phyloP scores from a whole-genome alignment of 2,329 filamentous ascomycete genomes.

The Stachybotrys echinatus region DNA sequence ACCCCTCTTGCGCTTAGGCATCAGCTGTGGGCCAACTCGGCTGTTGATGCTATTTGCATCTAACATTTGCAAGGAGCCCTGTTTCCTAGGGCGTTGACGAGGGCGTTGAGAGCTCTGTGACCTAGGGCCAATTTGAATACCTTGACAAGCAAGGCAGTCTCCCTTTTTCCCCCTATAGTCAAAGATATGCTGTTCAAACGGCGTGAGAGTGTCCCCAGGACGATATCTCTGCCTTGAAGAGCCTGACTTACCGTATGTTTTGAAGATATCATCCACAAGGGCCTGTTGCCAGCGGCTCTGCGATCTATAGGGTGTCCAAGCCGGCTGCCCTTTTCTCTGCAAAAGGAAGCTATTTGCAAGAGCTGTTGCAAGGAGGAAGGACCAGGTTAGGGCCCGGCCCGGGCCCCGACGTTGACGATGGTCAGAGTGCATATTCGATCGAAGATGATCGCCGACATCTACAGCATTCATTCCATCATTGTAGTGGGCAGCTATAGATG shows the following conservation, averaged over 20 bases:
- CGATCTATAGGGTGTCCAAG: neutral
- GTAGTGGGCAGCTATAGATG: no score
- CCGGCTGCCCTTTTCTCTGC: neutral
- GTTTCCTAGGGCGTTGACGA: neutral
- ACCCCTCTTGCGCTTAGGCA: neutral
- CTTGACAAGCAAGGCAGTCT: neutral
- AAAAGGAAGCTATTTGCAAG: conserved; percentile 1
- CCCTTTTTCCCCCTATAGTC: neutral
- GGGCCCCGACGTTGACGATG: no score
- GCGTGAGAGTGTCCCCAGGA: neutral
- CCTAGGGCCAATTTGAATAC: neutral
- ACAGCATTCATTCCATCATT: no score
- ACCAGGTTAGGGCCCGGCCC: no score
- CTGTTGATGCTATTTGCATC: neutral
- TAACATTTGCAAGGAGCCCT: conserved; percentile 1
- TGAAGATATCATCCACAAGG: conserved; percentile 1
- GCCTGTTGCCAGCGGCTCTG: conserved; percentile 2
- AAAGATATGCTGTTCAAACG: neutral
- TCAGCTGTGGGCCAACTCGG: neutral
- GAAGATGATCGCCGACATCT: no score
- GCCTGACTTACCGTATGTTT: neutral
- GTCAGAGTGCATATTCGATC: no score
- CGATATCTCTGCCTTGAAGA: neutral
- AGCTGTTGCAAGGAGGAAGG: neutral
- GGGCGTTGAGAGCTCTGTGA: neutral